phyloP scores from a whole-genome alignment of 1,284 basidiomycete genomes.

The Schizophyllum amplum region DNA sequence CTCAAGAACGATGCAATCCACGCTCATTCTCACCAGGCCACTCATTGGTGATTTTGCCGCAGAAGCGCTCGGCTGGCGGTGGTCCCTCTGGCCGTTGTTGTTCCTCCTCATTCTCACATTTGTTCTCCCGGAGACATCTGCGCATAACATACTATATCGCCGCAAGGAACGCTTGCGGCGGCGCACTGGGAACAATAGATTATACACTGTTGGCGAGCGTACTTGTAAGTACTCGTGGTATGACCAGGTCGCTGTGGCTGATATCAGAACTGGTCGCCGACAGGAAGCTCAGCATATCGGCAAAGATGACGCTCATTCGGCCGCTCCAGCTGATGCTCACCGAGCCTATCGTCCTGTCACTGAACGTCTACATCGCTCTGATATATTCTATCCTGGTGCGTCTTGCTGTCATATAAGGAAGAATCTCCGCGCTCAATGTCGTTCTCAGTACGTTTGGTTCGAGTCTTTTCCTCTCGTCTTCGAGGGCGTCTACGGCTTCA shows the following conservation, averaged over 20 bases:
- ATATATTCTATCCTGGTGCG: slow-evolving; percentile 18
- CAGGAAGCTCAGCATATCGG: slow-evolving; percentile 4
- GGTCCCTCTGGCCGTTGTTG: slow-evolving; percentile 40
- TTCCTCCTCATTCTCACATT: slow-evolving; percentile 44
- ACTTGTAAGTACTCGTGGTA: slow-evolving; percentile 12
- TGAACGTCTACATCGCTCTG: slow-evolving; percentile 36
- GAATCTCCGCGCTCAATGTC: not conserved
- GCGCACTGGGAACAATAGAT: slow-evolving; percentile 19
- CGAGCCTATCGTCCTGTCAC: slow-evolving; percentile 33
- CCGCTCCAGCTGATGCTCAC: slow-evolving; percentile 30
- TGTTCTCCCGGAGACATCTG: slow-evolving; percentile 22
- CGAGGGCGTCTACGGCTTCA: slow-evolving; percentile 24
- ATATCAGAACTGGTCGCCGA: slow-evolving; percentile 21
- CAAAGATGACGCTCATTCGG: slow-evolving; percentile 8
- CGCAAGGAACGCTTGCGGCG: slow-evolving; percentile 21
- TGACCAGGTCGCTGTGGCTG: not conserved
- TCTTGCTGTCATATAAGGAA: not conserved
- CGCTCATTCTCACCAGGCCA: slow-evolving; percentile 27
- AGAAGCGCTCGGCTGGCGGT: slow-evolving; percentile 29
- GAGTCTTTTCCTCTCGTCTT: slow-evolving; percentile 27
- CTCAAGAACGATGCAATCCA: not conserved
- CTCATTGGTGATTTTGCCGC: slow-evolving; percentile 39
- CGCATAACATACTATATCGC: slow-evolving; percentile 32
- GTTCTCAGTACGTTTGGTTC: slow-evolving; percentile 11
- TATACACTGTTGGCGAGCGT: slow-evolving; percentile 21